Conservation (phyloP, 148 eudicot genomes). For the Arbutus unedo region DNA sequence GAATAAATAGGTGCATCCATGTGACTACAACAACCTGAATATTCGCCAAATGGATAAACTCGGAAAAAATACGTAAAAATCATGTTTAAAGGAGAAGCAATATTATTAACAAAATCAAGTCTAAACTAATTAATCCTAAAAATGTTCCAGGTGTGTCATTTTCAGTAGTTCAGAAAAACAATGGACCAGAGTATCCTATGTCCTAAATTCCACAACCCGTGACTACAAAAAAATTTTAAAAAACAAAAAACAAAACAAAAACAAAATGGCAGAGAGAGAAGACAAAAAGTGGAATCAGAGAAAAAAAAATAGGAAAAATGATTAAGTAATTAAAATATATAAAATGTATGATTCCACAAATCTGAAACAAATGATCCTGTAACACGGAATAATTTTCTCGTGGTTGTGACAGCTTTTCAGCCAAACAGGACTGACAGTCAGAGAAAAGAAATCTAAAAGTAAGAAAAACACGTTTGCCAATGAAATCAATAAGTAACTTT, state of each 20-base stretch:
- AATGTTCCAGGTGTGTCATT: not conserved
- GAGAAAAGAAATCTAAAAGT: constrained; percentile 6
- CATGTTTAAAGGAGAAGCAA: not conserved
- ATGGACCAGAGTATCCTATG: not conserved
- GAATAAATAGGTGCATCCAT: not conserved
- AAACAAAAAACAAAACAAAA: not conserved
- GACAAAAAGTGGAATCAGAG: not conserved
- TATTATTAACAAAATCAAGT: not conserved
- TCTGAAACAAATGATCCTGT: not conserved
- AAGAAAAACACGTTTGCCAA: not conserved
- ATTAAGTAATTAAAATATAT: not conserved
- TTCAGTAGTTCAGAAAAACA: not conserved
- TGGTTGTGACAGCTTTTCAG: not conserved
- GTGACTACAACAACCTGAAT: not conserved
- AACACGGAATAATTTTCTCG: not conserved
- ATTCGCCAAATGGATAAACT: not conserved
- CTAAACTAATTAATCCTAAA: not conserved
- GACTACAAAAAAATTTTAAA: not conserved
- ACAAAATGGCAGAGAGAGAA: not conserved
- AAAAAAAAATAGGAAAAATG: not conserved
- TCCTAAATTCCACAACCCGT: constrained; percentile 1
- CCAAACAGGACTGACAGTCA: constrained; percentile 8
- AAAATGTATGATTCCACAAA: not conserved
- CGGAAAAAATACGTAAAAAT: not conserved
- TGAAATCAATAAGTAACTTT: not conserved